These are phyloP conservation scores for Penicillium cinerascens DNA, from an alignment of 495 filamentous ascomycete genomes.

Conservation along the genomic window DNA sequence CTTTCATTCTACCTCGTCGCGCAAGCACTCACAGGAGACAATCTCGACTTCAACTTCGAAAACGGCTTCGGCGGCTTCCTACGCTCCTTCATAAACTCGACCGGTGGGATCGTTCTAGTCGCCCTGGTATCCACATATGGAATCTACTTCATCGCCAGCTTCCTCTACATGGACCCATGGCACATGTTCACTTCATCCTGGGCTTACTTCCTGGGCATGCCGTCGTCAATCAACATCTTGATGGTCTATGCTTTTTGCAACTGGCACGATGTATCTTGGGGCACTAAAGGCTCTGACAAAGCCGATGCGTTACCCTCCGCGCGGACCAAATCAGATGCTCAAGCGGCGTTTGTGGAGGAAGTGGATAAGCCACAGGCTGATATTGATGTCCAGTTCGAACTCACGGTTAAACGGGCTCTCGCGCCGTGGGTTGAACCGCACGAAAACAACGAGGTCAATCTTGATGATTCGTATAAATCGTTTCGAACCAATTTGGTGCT, in stretches of 20 bases:
- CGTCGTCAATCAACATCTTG: conserved; percentile 85
- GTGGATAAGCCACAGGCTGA: conserved; percentile 90
- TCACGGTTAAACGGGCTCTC: conserved; percentile 88
- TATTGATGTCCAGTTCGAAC: conserved; percentile 92
- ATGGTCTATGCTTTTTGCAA: conserved; percentile 99
- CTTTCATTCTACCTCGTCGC: conserved; percentile 83
- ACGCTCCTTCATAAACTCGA: conserved; percentile 68
- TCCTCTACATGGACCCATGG: conserved; percentile 97
- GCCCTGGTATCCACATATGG: conserved; percentile 91
- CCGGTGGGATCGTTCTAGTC: conserved; percentile 72
- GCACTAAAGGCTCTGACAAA: conserved; percentile 97
- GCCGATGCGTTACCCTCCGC: conserved; percentile 85
- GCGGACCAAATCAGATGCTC: conserved; percentile 70
- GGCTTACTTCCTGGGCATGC: conserved; percentile 52
- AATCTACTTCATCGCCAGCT: conserved; percentile 89
- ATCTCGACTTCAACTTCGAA: conserved; percentile 49
- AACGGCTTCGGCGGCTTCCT: conserved; percentile 49
- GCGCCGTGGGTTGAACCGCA: conserved; percentile 64
- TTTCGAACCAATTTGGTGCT: conserved; percentile 90
- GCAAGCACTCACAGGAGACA: conserved; percentile 60
- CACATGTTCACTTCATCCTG: conserved; percentile 99
- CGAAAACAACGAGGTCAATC: conserved; percentile 66
- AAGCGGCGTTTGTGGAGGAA: conserved; percentile 85
- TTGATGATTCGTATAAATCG: conserved; percentile 95
- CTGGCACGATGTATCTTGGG: conserved; percentile 99